Conservation (phyloP, 1,284 basidiomycete genomes). For the Cutaneotrichosporon dermatis region DNA sequence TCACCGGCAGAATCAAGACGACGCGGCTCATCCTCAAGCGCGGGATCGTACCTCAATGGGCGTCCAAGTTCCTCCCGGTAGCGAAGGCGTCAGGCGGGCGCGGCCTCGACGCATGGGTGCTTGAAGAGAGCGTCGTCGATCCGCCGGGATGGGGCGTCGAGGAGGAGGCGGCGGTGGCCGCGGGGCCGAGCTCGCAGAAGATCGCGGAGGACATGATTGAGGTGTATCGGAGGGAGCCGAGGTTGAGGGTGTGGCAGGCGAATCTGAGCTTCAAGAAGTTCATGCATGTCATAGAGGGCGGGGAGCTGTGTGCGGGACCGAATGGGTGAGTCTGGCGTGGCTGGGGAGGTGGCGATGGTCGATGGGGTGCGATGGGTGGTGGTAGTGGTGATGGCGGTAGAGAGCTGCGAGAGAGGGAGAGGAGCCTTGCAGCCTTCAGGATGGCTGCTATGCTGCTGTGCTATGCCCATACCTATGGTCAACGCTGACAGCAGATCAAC, state of each 20-base stretch:
- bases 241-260: conserved; percentile 37
- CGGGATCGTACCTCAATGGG: conserved; percentile 86
- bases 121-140: conserved; percentile 81
- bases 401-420: not conserved
- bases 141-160: conserved; percentile 34
- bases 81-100: conserved; percentile 53
- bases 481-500: conserved; percentile 26
- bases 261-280: conserved; percentile 48
- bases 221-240: conserved; percentile 27
- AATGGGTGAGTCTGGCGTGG: conserved; percentile 31
- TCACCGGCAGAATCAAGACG: conserved; percentile 70
- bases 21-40: conserved; percentile 88
- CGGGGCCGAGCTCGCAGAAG: not conserved
- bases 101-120: conserved; percentile 66
- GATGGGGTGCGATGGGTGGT: not conserved
- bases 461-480: too few species aligned
- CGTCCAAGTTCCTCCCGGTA: conserved; percentile 64
- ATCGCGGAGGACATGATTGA: not conserved
- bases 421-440: too few species aligned
- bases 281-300: conserved; percentile 48
- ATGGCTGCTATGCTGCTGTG: too few species aligned
- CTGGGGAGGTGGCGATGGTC: not conserved
- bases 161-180: not conserved
- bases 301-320: conserved; percentile 39
- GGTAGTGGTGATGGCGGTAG: not conserved